phyloP scores from a whole-genome alignment of 1,284 basidiomycete genomes.

The Moesziomyces globuligerus region DNA sequence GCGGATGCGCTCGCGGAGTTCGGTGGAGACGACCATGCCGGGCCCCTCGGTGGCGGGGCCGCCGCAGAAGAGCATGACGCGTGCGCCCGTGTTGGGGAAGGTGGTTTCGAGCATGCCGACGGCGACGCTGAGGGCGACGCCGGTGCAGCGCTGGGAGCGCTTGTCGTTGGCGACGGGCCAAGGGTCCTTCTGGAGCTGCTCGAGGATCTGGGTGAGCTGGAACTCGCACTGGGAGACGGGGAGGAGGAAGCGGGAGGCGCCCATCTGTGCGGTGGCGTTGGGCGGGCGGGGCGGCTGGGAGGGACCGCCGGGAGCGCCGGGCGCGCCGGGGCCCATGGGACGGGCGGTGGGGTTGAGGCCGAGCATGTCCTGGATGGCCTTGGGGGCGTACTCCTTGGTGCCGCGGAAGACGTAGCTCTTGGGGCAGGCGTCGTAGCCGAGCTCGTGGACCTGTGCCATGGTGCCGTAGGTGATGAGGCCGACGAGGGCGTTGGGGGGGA shows the following conservation, averaged over 20 bases:
- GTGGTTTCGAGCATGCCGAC: constrained; percentile 94
- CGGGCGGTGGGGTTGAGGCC: constrained; percentile 75
- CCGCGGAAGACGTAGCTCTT: constrained; percentile 99
- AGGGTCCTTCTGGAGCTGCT: constrained; percentile 87
- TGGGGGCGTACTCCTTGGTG: constrained; percentile 96
- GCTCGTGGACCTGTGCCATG: constrained; percentile 99
- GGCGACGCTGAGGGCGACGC: constrained; percentile 92
- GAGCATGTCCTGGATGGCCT: constrained; percentile 99
- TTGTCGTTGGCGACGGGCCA: constrained; percentile 98
- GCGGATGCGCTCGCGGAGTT: constrained; percentile 95
- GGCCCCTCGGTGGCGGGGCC: constrained; percentile 97
- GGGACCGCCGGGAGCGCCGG: constrained; percentile 67
- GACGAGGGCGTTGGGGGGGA: constrained; percentile 92
- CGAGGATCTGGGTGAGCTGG: constrained; percentile 92
- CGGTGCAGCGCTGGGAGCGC: constrained; percentile 92
- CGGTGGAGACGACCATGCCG: constrained; percentile 94
- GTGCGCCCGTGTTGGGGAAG: constrained; percentile 93
- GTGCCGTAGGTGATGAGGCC: constrained; percentile 96
- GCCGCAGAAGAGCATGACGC: constrained; percentile 96
- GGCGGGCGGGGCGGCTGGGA: constrained; percentile 73
- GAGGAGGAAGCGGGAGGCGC: constrained; percentile 91
- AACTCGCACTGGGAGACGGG: constrained; percentile 95
- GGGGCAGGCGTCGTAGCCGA: constrained; percentile 93
- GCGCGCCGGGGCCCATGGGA: constrained; percentile 70
- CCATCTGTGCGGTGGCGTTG: constrained; percentile 76